Conservation (phyloP, 75 land plant genomes). For the Selaginella tamariscina region DNA sequence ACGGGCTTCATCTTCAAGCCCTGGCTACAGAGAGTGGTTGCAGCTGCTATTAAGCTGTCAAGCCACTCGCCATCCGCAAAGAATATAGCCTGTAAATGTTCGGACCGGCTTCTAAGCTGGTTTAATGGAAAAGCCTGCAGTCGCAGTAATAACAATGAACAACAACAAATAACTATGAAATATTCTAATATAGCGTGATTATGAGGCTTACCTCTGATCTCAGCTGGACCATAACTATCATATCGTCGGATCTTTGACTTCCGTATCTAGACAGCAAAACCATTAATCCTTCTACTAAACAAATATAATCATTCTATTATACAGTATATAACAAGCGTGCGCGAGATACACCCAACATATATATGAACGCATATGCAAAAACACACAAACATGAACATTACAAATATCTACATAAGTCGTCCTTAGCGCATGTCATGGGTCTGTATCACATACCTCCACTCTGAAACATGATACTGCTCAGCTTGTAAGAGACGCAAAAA, state of each 20-base stretch:
- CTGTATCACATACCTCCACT: conserved; percentile 20
- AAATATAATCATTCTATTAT: too few relatives aligned
- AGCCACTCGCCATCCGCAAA: conserved; percentile 53
- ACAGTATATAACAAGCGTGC: too few relatives aligned
- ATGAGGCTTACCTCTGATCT: neutral
- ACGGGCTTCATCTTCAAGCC: conserved; percentile 45
- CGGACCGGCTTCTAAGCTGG: conserved; percentile 34
- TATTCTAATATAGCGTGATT: too few relatives aligned
- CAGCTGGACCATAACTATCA: neutral
- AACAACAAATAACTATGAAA: conserved; percentile 14
- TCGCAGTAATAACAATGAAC: conserved; percentile 27
- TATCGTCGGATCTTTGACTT: neutral
- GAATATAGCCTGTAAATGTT: conserved; percentile 47
- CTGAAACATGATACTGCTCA: conserved; percentile 24
- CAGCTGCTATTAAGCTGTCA: conserved; percentile 52
- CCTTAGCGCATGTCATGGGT: conserved; percentile 1
- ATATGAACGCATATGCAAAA: too few relatives aligned
- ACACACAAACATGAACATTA: too few relatives aligned
- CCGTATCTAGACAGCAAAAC: too few relatives aligned
- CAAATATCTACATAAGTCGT: conserved; percentile 11
- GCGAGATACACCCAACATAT: too few relatives aligned
- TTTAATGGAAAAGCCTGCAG: conserved; percentile 37
- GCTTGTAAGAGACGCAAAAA: conserved; percentile 47
- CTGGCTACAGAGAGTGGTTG: conserved; percentile 48
- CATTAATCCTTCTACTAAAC: too few relatives aligned